Base-by-base conservation (phyloP, 2,329 filamentous ascomycete genomes). In the Penicillium sp. region DNA sequence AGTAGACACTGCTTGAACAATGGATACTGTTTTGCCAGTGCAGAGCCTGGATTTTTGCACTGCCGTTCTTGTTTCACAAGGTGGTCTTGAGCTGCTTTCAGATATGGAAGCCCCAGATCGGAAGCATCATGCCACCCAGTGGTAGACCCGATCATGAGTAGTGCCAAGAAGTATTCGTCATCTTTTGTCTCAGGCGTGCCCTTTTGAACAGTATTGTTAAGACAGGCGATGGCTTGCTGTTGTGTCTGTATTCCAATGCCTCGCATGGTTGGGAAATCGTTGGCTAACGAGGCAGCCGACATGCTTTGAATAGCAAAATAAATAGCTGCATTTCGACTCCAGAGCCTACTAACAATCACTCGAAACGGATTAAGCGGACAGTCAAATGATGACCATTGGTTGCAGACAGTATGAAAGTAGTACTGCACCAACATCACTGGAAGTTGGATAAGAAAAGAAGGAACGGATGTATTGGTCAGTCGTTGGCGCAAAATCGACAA, bases 221-320 rank as follows among this genome's bases (percentile, higher is more conserved):
- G 53, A 23, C 61, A 64, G 8, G 60, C 55, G 14, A 64, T 64
- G 26, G 61, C 61, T 55, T 64, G 60, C n/a, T 62, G 61, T 34
- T 62, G 58, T 4, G 61, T 62, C 26, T 64, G 61, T 32, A 58
- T 60, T 16, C 61, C 61, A 23, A 64, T 62, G 1, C 56, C 47
- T 34, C 59, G 57, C 60, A 62, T 64, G 14, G 51, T 58, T 5
- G 61, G 61, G 27, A 64, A 60, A 35, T 64, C 61, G 34, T 64
- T 64, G 7, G 61, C 60, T 16, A 64, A 54, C 6, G 61, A 64
- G 10, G 61, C 61, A 6, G 61, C 61, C 4, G 61, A 61, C 61
- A 64, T 64, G n/a, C 61, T 64, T 44, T 64, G 61, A 8, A 64
- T 62, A n/a, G 61, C 57, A 50, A 62, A 64, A 43, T 64, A 64